Evolutionary conservation across 208 protist species (phyloP).

Genomic region (Wallacemonas collosoma): DNA sequence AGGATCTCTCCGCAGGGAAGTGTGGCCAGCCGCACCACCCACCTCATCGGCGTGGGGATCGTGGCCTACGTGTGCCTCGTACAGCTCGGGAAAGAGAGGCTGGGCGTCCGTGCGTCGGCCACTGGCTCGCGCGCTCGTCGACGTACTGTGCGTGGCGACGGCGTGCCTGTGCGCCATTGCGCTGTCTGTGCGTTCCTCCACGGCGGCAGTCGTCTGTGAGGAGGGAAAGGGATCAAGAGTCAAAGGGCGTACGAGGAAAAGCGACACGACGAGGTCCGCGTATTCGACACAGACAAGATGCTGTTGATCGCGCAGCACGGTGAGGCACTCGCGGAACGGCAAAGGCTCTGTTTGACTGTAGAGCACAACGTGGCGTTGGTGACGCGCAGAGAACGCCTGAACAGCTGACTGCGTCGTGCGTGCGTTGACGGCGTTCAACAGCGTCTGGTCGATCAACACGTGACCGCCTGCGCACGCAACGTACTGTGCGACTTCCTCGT

Average conservation of each 20-base stretch:
- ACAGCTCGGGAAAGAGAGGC: constrained; percentile 51
- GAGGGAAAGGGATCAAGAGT: constrained; percentile 13
- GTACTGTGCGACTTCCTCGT: constrained; percentile 56
- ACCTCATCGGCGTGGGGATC: no score
- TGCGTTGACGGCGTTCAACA: constrained; percentile 20
- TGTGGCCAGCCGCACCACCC: no score
- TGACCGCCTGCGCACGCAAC: constrained; percentile 45
- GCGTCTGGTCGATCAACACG: constrained; percentile 48
- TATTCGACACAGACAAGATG: constrained; percentile 62
- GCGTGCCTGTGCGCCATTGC: background rate
- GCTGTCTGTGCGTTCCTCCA: background rate
- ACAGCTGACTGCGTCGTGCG: constrained; percentile 21
- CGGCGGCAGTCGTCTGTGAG: background rate
- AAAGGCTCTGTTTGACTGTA: constrained; percentile 52
- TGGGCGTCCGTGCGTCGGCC: constrained; percentile 56
- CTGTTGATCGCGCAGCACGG: constrained; percentile 36
- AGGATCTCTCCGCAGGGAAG: background rate
- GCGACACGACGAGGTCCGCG: constrained; percentile 38
- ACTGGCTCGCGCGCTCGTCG: constrained; percentile 4
- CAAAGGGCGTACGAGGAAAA: constrained; percentile 31
- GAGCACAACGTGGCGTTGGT: constrained; percentile 57
- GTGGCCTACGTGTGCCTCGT: background rate
- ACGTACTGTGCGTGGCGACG: background rate
- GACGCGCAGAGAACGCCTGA: constrained; percentile 33
- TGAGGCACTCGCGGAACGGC: constrained; percentile 39